Base-by-base conservation (phyloP, 2,329 filamentous ascomycete species). In the Penicillium crustosum region DNA sequence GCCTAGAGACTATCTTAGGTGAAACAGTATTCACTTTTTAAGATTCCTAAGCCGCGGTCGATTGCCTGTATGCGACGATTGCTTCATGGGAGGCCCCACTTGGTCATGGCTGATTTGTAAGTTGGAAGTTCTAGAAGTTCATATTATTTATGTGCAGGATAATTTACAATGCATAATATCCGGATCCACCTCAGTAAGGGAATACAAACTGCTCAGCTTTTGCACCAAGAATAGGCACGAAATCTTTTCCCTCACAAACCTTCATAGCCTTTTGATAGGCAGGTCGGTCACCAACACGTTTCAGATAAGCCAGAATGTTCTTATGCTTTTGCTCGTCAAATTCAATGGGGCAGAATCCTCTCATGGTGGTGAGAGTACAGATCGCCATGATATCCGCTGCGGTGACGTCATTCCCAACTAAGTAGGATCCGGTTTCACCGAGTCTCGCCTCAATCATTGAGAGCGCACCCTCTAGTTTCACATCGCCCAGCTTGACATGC, bases 311-410 rank as follows among this genome's bases (percentile, higher is more conserved):
- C 17, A 67, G 54, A 41, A 66, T 43, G 36, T 65, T 38, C 45
- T 54, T 58, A 45, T 67, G 59, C 39, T 60, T 66, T 17, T 57
- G 53, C 21, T 42, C 50, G 54, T 67, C 63, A 25, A 47, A 63
- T 3, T 62, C 60, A 17, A 66, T 23, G 1, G 60, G 55, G 19
- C 27, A 55, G 36, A 66, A 66, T 2, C 65, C 63, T 13, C 65
- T 53, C 62, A 67, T 67, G 2, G 65, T 67, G 1, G 65, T 67
- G 42, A 67, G 51, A 1, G 58, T 63, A 38, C 60, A 61, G 29
- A 66, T 39, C 3, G 47, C 60, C 58, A 67, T 67, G 27, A 66
- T 61, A 61, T 67, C 65, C 5, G 65, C 65, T 2, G 63, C 62
- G 2, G 61, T 67, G 17, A 67, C 36, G 17, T 60, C 53, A 50